Base-by-base conservation (phyloP, 139 green algal species). In the Closterium sp. region DNA sequence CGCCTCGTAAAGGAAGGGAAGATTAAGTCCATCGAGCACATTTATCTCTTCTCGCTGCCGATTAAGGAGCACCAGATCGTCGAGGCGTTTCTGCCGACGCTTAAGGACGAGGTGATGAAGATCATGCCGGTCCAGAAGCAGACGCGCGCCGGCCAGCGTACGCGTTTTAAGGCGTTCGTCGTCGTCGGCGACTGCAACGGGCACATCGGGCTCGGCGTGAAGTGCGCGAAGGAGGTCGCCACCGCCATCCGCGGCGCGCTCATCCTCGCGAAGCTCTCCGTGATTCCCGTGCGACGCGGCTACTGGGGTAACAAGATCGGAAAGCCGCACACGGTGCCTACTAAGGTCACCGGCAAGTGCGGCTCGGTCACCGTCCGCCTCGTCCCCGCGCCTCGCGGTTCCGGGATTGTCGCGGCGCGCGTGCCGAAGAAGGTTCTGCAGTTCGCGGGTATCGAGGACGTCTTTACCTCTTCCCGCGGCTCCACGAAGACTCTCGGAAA, bases 61-160 rank as follows among this genome's bases (percentile, higher is more conserved):
- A 97, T 99, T 55, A 99, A 99, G 96, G 94, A 96, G 94, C 87
- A 96, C 91, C 95, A 96, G 90, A 96, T 96, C 32, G 94, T 96
- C 34, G 95, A 96, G 84, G 84, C 90, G 88, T 96, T 96, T 81
- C 89, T 96, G 33, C 69, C 94, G 12, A 9, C 87, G 10, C 86
- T 96, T 21, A 94, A 94, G 91, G 92, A 94, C 33, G 92, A 94
- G 85, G 88, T 94, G 23, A 99, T 99, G 98, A 99, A 99, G 97
- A 99, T 99, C 93, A 99, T 99, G 98, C 98, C 98, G 38, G 98
- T 99, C 92, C 98, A 99, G 96, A 99, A 99, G 97, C 98, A 99
- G 96, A 99, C 98, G 12, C 97, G 98, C 84, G 98, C 98, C 38
- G 98, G 98, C 23, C 98, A 99, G 97, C 96, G 98, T 88, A 99